Base-by-base conservation (phyloP, 139 green algal species). In the Diplosphaera chodatii region DNA sequence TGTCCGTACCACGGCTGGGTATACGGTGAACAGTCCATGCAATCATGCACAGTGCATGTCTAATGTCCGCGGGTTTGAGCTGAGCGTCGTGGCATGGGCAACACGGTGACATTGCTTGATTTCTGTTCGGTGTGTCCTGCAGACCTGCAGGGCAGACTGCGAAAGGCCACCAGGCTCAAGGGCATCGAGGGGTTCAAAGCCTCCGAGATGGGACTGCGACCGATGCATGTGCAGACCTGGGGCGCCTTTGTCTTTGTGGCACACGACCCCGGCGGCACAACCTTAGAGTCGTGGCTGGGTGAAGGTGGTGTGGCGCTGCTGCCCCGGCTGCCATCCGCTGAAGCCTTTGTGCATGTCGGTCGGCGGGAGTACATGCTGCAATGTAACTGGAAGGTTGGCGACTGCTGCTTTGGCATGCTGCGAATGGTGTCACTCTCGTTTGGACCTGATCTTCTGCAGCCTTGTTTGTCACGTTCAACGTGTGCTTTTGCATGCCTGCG, bases 1-100 rank as follows among this genome's bases (percentile, higher is more conserved):
- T 91, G 86, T 67, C 78, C 77, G 27, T 91, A 91, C 66, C 86
- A 91, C 64, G 82, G 82, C 64, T 91, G 84, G 82, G 80, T 74
- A 0, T 91, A 89, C n/a, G 78, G 77, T 77, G 37, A 33, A 74
- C 23, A 32, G 29, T 37, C 5, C n/a, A n/a, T n/a, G n/a, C n/a
- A n/a, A n/a, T n/a, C n/a, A n/a, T n/a, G n/a, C n/a, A n/a, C n/a
- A n/a, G n/a, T n/a, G n/a, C n/a, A n/a, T n/a, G n/a, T n/a, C n/a
- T n/a, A n/a, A n/a, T n/a, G n/a, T n/a, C n/a, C n/a, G n/a, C n/a
- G n/a, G n/a, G n/a, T n/a, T n/a, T n/a, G 55, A 64, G 67, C 23
- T 20, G 25, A 8, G 37, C 48, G 28, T 29, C 0, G 55, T 28
- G 0, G 55, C 30, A 63, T 64, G 62, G 25, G 32, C 62, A 64